Conservation (phyloP, 2,329 filamentous ascomycete species). For the Emergomyces orientalis region DNA sequence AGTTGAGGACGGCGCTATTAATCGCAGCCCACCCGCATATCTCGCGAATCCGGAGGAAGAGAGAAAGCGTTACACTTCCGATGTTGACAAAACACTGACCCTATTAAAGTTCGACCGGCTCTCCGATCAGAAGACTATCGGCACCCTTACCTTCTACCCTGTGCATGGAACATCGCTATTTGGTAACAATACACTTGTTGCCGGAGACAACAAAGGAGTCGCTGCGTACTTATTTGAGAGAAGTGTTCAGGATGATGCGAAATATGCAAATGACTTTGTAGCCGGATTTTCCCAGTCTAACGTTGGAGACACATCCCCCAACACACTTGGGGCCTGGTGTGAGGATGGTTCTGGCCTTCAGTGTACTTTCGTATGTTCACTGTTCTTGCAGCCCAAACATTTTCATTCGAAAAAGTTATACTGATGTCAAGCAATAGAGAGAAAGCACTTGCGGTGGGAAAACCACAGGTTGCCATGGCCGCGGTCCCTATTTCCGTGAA, state of each 20-base stretch:
- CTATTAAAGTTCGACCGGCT: slow-evolving; percentile 67
- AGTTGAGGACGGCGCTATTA: slow-evolving; percentile 70
- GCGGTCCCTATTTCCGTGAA: slow-evolving; percentile 38
- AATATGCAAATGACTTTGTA: slow-evolving; percentile 60
- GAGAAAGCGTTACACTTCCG: slow-evolving; percentile 54
- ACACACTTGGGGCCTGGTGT: slow-evolving; percentile 78
- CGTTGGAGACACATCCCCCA: slow-evolving; percentile 84
- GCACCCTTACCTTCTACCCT: slow-evolving; percentile 81
- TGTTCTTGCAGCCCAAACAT: neutral
- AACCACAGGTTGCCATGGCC: slow-evolving; percentile 37
- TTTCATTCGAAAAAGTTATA: neutral
- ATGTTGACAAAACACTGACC: slow-evolving; percentile 69
- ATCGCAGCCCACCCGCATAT: slow-evolving; percentile 81
- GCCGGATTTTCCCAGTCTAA: slow-evolving; percentile 89
- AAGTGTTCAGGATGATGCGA: slow-evolving; percentile 46
- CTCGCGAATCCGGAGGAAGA: slow-evolving; percentile 74
- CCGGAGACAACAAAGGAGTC: slow-evolving; percentile 95
- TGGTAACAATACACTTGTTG: slow-evolving; percentile 81
- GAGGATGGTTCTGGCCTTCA: slow-evolving; percentile 64
- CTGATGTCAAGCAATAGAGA: slow-evolving; percentile 35
- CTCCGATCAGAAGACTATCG: slow-evolving; percentile 66
- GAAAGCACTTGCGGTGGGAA: slow-evolving; percentile 66
- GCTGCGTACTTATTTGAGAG: slow-evolving; percentile 78
- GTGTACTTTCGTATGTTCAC: slow-evolving; percentile 29
- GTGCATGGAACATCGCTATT: slow-evolving; percentile 87